Conservation (phyloP, 345 rosid species). For the Microcos paniculata region DNA sequence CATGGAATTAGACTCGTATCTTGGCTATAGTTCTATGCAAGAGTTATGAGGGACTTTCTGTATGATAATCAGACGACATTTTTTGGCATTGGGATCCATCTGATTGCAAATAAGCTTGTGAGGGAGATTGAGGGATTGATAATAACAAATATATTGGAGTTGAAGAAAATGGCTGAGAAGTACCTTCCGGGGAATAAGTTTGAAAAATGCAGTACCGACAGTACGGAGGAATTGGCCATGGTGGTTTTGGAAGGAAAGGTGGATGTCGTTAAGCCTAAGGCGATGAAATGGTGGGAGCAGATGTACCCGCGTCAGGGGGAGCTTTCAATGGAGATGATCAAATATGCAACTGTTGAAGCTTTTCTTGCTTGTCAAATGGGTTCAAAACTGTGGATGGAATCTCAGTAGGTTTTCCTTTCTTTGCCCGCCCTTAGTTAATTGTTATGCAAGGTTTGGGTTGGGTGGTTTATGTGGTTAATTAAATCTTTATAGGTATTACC, state of each 20-base stretch:
- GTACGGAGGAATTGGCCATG: background rate
- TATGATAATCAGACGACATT: background rate
- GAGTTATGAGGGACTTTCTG: background rate
- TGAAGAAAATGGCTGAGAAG: background rate
- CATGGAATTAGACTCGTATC: background rate
- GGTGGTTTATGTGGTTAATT: too few species aligned
- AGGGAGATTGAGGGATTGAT: background rate
- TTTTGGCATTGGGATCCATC: background rate
- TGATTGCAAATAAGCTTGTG: background rate
- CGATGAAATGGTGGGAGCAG: background rate
- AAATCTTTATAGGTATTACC: too few species aligned
- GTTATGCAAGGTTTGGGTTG: background rate
- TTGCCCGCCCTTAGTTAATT: background rate
- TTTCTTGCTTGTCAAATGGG: background rate
- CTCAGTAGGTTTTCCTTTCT: background rate
- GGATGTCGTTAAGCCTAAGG: background rate
- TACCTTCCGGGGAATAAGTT: background rate
- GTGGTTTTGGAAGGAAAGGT: background rate
- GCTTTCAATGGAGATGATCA: background rate
- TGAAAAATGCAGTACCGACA: background rate
- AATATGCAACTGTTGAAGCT: background rate
- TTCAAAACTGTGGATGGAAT: background rate
- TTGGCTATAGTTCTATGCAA: background rate
- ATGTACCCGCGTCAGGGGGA: fast-evolving
- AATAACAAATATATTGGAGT: background rate